Conservation (phyloP, 441 rosid genomes). For the Euphorbia celastroides region DNA sequence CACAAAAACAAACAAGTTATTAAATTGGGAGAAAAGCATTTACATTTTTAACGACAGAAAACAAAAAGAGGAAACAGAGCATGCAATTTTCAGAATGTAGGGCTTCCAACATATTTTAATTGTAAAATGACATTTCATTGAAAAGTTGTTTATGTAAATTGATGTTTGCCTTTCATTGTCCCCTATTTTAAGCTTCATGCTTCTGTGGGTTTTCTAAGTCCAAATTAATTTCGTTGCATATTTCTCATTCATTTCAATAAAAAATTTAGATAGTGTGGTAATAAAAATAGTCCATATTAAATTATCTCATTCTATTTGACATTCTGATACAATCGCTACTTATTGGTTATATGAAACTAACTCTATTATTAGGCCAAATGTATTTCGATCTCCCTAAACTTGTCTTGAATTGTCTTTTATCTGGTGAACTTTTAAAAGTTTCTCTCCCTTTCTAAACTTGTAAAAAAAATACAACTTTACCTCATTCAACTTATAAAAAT, state of each 20-base stretch:
- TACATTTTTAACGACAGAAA: background rate
- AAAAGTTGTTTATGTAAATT: background rate
- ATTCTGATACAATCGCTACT: too few relatives aligned
- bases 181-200: background rate
- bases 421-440: too few relatives aligned
- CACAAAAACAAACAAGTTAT: too few relatives aligned
- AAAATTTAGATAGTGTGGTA: background rate
- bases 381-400: too few relatives aligned
- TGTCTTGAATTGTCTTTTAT: too few relatives aligned
- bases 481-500: too few relatives aligned
- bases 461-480: too few relatives aligned
- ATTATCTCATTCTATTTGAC: too few relatives aligned
- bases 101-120: background rate
- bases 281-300: background rate
- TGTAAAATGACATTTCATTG: background rate
- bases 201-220: background rate
- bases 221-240: background rate
- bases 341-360: too few relatives aligned
- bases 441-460: too few relatives aligned
- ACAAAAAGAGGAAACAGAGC: background rate
- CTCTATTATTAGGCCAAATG: too few relatives aligned
- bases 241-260: too few relatives aligned
- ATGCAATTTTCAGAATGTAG: background rate
- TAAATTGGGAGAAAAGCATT: background rate
- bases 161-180: background rate